Evolutionary conservation across 1,139 yeast genomes (phyloP), one percentile per base, ranked within the genome.

Genomic region (Scheffersomyces insectosa): DNA sequence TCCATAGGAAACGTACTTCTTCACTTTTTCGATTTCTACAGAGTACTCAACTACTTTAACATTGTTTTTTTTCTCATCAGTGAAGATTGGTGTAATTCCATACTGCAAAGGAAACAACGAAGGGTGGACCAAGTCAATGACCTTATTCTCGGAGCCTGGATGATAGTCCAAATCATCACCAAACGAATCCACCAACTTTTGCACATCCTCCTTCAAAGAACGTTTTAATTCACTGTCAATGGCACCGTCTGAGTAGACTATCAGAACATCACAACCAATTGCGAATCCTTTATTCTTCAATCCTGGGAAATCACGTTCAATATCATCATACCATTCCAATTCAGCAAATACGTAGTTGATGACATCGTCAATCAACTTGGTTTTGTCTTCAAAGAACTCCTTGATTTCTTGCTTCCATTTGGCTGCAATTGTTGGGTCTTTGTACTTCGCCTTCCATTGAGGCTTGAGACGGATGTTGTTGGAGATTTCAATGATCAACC

Each of bases 101-200:
- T 70, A 72, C 38, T 60, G 65, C 6, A 72, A 50, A 0, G 74
- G 74, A 43, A 62, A 72, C 39, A 72, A 55, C 13, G 77, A 71
- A 7, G 78, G 78, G 48, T 73, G 77, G 4, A 72, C 73, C 30
- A 72, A 56, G 50, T 72, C 76, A 27, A 70, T 52, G 1, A 73
- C 76, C 41, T 62, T 62, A 12, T 67, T 54, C 36, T 63, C 48
- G 0, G 72, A 60, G 5, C 63, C 62, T 3, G 75, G 77, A 46
- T 70, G 77, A 54, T 66, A 70, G 48, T 72, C 77, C 28, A 54
- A 43, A 13, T 52, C 47, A 16, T 41, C 49, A 2, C 49, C 49
- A 38, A 55, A 53, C 31, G 49, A 49, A 1, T 36, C 41, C 5
- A 41, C 49, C 40, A 63, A 54, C 13, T 45, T 44, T 2, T 29